Conservation (phyloP, 2,329 filamentous ascomycete species). For the Penicillium sp. region DNA sequence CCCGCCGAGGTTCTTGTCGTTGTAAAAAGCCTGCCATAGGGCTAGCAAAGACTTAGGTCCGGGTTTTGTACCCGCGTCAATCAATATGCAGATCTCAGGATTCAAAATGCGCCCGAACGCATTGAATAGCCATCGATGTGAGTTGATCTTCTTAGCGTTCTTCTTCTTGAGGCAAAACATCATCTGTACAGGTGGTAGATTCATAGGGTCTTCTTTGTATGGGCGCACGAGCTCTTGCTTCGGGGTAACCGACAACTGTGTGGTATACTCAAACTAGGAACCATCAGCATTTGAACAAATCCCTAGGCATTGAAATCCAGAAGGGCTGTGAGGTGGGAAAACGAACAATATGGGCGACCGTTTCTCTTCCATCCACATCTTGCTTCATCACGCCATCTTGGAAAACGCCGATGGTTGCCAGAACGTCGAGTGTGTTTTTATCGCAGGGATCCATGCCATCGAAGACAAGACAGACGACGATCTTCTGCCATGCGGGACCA, state of each 20-base stretch:
- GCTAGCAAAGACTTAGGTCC: conserved; percentile 83
- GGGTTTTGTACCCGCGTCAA: conserved; percentile 94
- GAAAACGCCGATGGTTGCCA: conserved; percentile 89
- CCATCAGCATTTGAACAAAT: conserved; percentile 6
- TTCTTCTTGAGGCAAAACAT: conserved; percentile 97
- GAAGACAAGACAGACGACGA: conserved; percentile 91
- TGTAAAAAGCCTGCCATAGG: conserved; percentile 96
- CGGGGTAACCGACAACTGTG: conserved; percentile 90
- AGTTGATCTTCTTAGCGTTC: conserved; percentile 99
- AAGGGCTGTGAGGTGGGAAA: neutral
- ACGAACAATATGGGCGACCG: conserved; percentile 75
- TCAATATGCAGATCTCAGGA: conserved; percentile 88
- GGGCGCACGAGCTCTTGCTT: conserved; percentile 92
- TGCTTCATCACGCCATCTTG: conserved; percentile 97
- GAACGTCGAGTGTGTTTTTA: conserved; percentile 85
- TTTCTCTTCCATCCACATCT: conserved; percentile 92
- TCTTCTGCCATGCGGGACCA: conserved; percentile 96
- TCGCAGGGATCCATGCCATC: conserved; percentile 95
- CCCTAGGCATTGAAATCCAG: neutral
- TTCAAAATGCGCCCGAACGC: conserved; percentile 93
- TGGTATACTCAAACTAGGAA: conserved; percentile 81
- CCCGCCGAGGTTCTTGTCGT: conserved; percentile 94
- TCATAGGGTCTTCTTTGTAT: conserved; percentile 73
- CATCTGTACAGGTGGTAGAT: conserved; percentile 91
- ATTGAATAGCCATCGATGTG: conserved; percentile 95